Percentiles rank a stretch among this genome's conserved stretches.
These are phyloP conservation scores for Euphorbia lathyris DNA, from an alignment of 345 rosid genomes.

Conservation along the genomic window DNA sequence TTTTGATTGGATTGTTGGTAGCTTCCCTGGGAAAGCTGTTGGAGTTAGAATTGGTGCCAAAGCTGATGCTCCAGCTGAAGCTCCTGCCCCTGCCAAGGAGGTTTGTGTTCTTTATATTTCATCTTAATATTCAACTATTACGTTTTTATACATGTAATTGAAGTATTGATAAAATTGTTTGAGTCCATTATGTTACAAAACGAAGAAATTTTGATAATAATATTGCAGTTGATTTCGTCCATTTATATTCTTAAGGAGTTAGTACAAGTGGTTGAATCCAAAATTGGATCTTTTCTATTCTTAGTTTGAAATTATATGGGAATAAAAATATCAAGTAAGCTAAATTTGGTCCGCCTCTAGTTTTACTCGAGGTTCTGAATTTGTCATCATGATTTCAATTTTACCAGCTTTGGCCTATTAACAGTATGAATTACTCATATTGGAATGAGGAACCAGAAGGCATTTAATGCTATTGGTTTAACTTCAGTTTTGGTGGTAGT, in stretches of 20 bases:
- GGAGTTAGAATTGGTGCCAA: conserved; percentile 66
- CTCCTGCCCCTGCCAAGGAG: conserved; percentile 25
- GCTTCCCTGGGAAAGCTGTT: conserved; percentile 83
- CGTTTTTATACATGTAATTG: background rate
- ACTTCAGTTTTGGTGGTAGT: background rate
- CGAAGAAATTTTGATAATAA: background rate
- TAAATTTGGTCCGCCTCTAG: background rate
- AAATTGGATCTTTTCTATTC: background rate
- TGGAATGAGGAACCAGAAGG: background rate
- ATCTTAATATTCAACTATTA: background rate
- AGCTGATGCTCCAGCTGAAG: conserved; percentile 45
- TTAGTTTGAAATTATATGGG: background rate
- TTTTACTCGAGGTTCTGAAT: background rate
- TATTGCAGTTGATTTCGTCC: background rate
- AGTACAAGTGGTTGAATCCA: background rate
- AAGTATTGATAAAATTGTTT: background rate
- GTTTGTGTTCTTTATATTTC: conserved; percentile 6
- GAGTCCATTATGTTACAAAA: background rate
- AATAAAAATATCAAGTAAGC: background rate
- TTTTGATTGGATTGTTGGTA: conserved; percentile 12
- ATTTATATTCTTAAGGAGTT: no score
- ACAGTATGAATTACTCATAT: background rate
- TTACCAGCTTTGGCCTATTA: background rate
- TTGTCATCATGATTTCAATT: background rate
- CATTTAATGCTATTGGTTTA: background rate